Percentiles rank a stretch among this genome's conserved stretches.
Evolutionary conservation across 495 filamentous ascomycete genomes (phyloP).

Genomic region (Aspergillus haitiensis): DNA sequence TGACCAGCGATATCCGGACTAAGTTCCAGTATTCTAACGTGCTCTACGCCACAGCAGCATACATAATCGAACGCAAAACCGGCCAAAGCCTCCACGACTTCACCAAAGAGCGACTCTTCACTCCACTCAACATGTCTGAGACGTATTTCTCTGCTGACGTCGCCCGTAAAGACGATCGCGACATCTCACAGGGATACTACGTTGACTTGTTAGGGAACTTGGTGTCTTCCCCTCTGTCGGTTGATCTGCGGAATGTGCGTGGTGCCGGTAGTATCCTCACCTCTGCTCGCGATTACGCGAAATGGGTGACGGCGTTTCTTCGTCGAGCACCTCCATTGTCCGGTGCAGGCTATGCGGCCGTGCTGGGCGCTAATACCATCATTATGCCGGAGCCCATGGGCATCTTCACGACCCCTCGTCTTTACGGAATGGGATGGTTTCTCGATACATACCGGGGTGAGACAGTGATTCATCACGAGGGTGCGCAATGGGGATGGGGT

Average conservation of each 20-base stretch:
- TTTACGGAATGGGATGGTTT: constrained; percentile 13
- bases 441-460: constrained; percentile 7
- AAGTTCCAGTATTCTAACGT: constrained; percentile 54
- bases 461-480: constrained; percentile 4
- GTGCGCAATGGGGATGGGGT: constrained; percentile 10
- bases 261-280: constrained; percentile 3
- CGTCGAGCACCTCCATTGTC: constrained; percentile 1
- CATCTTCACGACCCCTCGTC: background rate
- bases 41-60: constrained; percentile 48
- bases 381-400: background rate
- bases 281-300: constrained; percentile 13
- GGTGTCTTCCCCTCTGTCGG: background rate
- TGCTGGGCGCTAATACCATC: constrained; percentile 9
- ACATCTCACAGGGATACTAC: constrained; percentile 7
- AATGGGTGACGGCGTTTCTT: constrained; percentile 10
- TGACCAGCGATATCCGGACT: constrained; percentile 41
- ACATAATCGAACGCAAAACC: constrained; percentile 33
- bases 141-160: background rate
- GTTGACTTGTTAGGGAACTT: background rate
- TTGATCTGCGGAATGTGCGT: background rate
- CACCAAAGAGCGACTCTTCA: constrained; percentile 46
- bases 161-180: background rate
- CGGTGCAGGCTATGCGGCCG: constrained; percentile 1
- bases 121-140: constrained; percentile 47
- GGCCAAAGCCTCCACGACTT: constrained; percentile 42